Evolutionary conservation across 352 stramenopile genomes (phyloP).

Genomic region (Phytopythium helicoides): DNA sequence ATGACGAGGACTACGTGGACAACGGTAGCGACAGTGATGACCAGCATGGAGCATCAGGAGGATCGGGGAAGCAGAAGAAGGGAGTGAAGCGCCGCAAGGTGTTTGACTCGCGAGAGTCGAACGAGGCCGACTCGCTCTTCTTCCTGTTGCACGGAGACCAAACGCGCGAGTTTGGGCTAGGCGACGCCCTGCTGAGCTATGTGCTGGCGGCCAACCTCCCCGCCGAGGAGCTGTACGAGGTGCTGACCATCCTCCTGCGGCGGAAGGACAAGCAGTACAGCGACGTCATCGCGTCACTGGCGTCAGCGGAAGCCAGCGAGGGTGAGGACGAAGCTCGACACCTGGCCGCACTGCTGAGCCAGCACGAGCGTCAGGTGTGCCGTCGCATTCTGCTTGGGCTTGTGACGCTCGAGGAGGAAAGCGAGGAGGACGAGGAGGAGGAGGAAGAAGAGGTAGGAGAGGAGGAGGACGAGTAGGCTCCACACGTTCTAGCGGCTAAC

Average conservation of each 20-base stretch:
- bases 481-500: too few relatives aligned
- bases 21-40: constrained; percentile 17
- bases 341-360: constrained; percentile 26
- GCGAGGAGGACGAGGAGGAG: constrained; percentile 31
- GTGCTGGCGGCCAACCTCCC: constrained; percentile 51
- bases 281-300: constrained; percentile 24
- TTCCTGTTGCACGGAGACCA: constrained; percentile 54
- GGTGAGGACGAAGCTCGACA: constrained; percentile 3
- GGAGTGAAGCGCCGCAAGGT: constrained; percentile 48
- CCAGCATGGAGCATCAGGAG: not conserved
- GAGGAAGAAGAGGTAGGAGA: too few relatives aligned
- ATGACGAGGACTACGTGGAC: constrained; percentile 23
- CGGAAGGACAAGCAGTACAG: constrained; percentile 69
- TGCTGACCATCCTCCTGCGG: constrained; percentile 52
- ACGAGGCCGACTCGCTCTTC: constrained; percentile 32
- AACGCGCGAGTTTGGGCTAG: constrained; percentile 56
- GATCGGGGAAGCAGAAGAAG: constrained; percentile 23
- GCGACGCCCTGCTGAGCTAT: constrained; percentile 60
- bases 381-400: constrained; percentile 62
- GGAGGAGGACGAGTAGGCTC: constrained; percentile 2
- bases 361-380: constrained; percentile 53
- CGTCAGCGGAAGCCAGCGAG: not conserved
- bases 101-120: constrained; percentile 15
- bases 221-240: constrained; percentile 64
- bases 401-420: constrained; percentile 56